phyloP scores from a whole-genome alignment of 352 stramenopile species.

The Aphanomyces cochlioides region DNA sequence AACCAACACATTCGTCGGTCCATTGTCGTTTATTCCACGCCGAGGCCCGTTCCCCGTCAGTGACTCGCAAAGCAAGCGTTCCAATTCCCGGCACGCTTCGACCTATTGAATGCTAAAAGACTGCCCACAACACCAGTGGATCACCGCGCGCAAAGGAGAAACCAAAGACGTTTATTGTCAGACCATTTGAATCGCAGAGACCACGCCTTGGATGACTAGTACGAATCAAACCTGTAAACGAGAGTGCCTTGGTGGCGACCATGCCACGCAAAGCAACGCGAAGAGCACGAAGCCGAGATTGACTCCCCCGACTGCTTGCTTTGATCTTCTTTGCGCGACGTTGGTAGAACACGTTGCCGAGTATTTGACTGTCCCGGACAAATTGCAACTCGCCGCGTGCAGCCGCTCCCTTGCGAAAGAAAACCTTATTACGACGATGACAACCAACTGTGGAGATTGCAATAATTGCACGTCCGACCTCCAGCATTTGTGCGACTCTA shows the following conservation, averaged over 20 bases:
- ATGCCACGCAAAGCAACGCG: not conserved
- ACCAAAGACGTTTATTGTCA: constrained; percentile 69
- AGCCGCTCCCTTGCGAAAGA: constrained; percentile 38
- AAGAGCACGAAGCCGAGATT: not conserved
- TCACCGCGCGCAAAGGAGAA: constrained; percentile 85
- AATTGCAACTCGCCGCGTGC: constrained; percentile 53
- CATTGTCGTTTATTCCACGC: too few species aligned
- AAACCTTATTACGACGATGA: constrained; percentile 40
- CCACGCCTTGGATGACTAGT: constrained; percentile 10
- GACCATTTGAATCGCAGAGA: constrained; percentile 42
- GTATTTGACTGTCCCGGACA: constrained; percentile 53
- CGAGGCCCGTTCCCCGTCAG: too few species aligned
- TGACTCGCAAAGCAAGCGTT: too few species aligned
- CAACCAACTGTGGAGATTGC: constrained; percentile 64
- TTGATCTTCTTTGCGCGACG: constrained; percentile 33
- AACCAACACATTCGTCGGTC: too few species aligned
- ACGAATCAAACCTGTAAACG: constrained; percentile 25
- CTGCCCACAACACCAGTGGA: constrained; percentile 88
- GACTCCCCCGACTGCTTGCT: not conserved
- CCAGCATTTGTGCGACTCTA: constrained; percentile 55
- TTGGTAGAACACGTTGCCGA: constrained; percentile 54
- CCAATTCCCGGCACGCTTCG: not conserved
- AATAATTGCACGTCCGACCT: constrained; percentile 41
- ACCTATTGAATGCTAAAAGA: constrained; percentile 72
- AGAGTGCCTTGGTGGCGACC: constrained; percentile 2